Percentiles rank a stretch among this genome's conserved stretches.
Evolutionary conservation across 129 eudicot genomes (phyloP).

Genomic region (Ambrosia artemisiifolia): DNA sequence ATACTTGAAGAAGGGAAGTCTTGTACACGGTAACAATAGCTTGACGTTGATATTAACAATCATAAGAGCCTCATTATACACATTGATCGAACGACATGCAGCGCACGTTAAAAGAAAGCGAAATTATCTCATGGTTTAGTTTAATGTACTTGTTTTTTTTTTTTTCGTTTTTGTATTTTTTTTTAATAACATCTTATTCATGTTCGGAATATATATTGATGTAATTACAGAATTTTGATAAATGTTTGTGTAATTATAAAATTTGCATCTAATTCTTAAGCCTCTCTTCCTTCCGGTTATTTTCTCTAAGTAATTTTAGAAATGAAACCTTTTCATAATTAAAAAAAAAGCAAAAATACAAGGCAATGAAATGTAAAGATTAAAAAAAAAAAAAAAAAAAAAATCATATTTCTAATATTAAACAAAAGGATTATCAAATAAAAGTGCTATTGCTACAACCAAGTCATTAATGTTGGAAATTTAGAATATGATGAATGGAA

Average conservation of each 20-base stretch:
- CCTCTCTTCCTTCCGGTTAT: not conserved
- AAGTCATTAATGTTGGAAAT: too few species aligned
- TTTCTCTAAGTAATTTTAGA: too few species aligned
- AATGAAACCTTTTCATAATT: too few species aligned
- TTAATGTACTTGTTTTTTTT: constrained; percentile 1
- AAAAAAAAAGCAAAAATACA: too few species aligned
- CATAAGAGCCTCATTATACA: constrained; percentile 7
- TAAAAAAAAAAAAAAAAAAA: too few species aligned
- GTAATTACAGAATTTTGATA: constrained; percentile 16
- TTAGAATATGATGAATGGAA: too few species aligned
- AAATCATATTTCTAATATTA: too few species aligned
- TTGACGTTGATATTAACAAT: not conserved
- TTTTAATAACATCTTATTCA: not conserved
- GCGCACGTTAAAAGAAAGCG: constrained; percentile 16
- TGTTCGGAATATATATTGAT: constrained; percentile 7
- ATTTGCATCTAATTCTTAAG: not conserved
- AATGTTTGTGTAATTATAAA: constrained; percentile 12
- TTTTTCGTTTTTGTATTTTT: not conserved
- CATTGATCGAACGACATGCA: not conserved
- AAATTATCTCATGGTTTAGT: not conserved
- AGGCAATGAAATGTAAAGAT: too few species aligned
- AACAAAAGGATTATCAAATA: too few species aligned
- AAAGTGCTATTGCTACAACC: too few species aligned
- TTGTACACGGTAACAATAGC: not conserved
- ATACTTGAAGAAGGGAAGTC: not conserved